phyloP scores from a whole-genome alignment of 1,139 yeast genomes.

The Protomyces arabidopsidicola region DNA sequence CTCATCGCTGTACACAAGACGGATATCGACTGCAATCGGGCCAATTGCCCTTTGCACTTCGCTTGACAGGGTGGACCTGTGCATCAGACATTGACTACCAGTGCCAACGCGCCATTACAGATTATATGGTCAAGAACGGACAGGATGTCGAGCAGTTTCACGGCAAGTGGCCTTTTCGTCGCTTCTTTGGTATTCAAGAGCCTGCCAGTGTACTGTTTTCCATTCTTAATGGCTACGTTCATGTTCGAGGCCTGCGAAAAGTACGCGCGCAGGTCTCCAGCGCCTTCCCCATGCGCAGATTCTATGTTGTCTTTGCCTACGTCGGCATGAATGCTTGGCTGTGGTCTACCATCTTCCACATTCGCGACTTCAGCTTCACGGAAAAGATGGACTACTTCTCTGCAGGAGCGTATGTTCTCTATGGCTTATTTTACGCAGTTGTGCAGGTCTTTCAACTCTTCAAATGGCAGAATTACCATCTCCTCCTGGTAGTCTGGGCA shows the following conservation, averaged over 20 bases:
- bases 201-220: conserved; percentile 77
- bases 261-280: conserved; percentile 32
- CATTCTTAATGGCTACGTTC: conserved; percentile 71
- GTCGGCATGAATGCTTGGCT: conserved; percentile 85
- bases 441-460: conserved; percentile 58
- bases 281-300: conserved; percentile 41
- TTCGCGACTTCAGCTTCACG: conserved; percentile 72
- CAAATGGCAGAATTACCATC: conserved; percentile 39
- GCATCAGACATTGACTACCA: conserved; percentile 80
- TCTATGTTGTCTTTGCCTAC: conserved; percentile 48
- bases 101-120: conserved; percentile 74
- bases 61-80: conserved; percentile 70
- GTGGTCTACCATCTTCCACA: conserved; percentile 78
- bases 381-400: conserved; percentile 87
- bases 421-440: conserved; percentile 67
- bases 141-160: conserved; percentile 75
- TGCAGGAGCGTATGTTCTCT: conserved; percentile 81
- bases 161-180: conserved; percentile 92
- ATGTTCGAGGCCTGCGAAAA: conserved; percentile 52
- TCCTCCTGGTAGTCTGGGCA: conserved; percentile 42
- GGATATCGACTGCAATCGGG: conserved; percentile 5
- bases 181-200: conserved; percentile 77
- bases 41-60: conserved; percentile 45
- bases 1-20: conserved; percentile 2
- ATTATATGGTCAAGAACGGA: conserved; percentile 46